Base-by-base conservation (phyloP, 768 basidiomycete genomes). In the Phylloporus sp. region DNA sequence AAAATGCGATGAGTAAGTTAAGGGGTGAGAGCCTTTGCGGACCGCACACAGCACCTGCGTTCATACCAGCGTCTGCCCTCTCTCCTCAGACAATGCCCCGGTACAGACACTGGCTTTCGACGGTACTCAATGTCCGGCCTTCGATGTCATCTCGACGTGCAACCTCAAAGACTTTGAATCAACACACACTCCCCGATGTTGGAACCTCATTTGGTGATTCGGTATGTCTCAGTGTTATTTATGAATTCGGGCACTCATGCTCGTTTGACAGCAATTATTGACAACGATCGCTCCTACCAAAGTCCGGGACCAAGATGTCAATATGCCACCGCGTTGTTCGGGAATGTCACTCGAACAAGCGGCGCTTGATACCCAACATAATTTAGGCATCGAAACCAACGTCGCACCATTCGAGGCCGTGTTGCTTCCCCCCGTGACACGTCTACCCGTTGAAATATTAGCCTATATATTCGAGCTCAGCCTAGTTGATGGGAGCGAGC, bases 401-500 rank as follows among this genome's bases (percentile, higher is more conserved):
- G 16, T 41, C 39, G 39, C 10, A 24, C 31, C 28, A 7, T 26
- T 18, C 15, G 34, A 12, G 24, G n/a, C 24, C 24, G 12, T 28
- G 26, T 39, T 23, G 18, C 28, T 5, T 42, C 50, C 52, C 16
- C 55, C 51, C 4, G 34, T 56, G 31, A 49, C 47, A n/a, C 36
- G 44, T 13, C 32, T 62, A 22, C 63, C 58, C 15, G 31, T 52
- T 5, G 58, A 82, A 70, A 66, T 80, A 76, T 47, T 75, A 27
- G 24, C 35, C 11, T 22, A 45, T 27, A 43, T 62, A 9, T 65
- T 58, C 27, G 50, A 51, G 20, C 8, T 54, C 15, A 57, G 29
- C 36, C 29, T 59, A 7, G 31, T 11, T n/a, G 8, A 3, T 9
- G 29, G 15, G 18, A 44, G 18, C 20, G 36, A 28, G 15, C 32